Base-by-base conservation (phyloP, 2,329 filamentous ascomycete species). In the Pochonia chlamydosporia region DNA sequence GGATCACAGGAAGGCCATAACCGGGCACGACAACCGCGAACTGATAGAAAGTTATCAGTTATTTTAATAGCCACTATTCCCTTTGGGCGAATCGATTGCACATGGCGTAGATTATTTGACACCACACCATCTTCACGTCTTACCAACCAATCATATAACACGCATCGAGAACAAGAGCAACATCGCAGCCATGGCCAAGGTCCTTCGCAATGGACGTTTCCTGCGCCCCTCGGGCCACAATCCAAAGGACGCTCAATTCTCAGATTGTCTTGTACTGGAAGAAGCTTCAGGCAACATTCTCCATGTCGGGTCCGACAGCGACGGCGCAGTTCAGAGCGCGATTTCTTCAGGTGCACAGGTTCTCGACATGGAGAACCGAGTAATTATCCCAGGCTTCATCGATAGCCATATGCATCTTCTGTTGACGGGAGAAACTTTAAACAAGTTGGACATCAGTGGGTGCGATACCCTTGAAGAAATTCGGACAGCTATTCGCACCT, bases 361-460 rank as follows among this genome's bases (percentile, higher is more conserved):
- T n/a, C 28, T 45, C 3, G 47, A 49, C 44, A 48, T 52, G 50
- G 23, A 43, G 11, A 41, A 36, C 9, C 43, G 48, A 7, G 21
- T 50, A 5, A 21, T 56, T 4, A 53, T 72, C 1, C 68, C 70
- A 2, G 64, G 68, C 2, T 71, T 72, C 54, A 66, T 72, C 20
- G 69, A 73, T 51, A 66, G 65, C 3, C 70, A 73, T 44, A 70
- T 69, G 61, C 70, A 73, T 52, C 62, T 73, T 13, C 55, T 73
- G 1, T 56, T 69, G 11, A 61, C 71, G 6, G 70, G 70, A 1
- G 40, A 42, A 18, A 28, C 40, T 11, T 24, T 42, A 13, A 42
- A 42, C 24, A 42, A 42, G 40, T n/a, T 42, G 24, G 40, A 42
- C 40, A 6, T 42, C 13, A 18, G 40, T 26, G 24, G 24, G 7